Conservation (phyloP, 805 yeast genomes). For the Nakazawaea sp. region DNA sequence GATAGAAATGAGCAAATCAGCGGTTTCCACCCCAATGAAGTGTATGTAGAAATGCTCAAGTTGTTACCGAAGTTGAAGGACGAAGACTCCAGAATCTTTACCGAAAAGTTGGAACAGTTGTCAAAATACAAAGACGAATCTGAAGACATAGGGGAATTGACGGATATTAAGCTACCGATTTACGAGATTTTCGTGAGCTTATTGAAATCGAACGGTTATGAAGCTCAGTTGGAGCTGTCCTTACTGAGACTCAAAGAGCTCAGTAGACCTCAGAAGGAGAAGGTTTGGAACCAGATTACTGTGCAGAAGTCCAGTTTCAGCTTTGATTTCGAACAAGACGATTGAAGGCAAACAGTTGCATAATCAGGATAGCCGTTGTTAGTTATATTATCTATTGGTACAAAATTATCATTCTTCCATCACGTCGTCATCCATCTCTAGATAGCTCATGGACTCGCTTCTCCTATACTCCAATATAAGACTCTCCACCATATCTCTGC, state of each 20-base stretch:
- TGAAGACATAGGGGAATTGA: slow-evolving; percentile 62
- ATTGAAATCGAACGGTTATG: slow-evolving; percentile 32
- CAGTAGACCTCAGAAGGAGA: slow-evolving; percentile 26
- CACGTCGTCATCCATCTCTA: slow-evolving; percentile 36
- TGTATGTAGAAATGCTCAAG: slow-evolving; percentile 28
- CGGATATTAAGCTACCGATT: slow-evolving; percentile 40
- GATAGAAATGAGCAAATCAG: slow-evolving; percentile 65
- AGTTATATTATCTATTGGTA: no score
- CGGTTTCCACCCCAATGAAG: slow-evolving; percentile 63
- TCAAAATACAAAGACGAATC: slow-evolving; percentile 22
- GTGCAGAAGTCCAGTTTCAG: slow-evolving; percentile 4
- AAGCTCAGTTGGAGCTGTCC: slow-evolving; percentile 27
- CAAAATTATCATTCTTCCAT: slow-evolving; percentile 7
- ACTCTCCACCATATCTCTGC: slow-evolving; percentile 38
- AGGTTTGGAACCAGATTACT: slow-evolving; percentile 8
- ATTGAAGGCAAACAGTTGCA: no score
- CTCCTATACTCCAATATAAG: slow-evolving; percentile 41
- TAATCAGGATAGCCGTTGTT: no score
- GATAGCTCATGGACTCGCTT: slow-evolving; percentile 33
- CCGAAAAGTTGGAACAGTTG: slow-evolving; percentile 15
- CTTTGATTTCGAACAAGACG: slow-evolving; percentile 6
- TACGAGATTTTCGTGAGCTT: slow-evolving; percentile 54
- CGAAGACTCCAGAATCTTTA: slow-evolving; percentile 9
- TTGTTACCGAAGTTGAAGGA: slow-evolving; percentile 21
- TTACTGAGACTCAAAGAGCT: slow-evolving; percentile 20